Evolutionary conservation across 441 rosid species (phyloP), one percentile per base, ranked within the genome.

Genomic region (Pelargonium cotyledonis): DNA sequence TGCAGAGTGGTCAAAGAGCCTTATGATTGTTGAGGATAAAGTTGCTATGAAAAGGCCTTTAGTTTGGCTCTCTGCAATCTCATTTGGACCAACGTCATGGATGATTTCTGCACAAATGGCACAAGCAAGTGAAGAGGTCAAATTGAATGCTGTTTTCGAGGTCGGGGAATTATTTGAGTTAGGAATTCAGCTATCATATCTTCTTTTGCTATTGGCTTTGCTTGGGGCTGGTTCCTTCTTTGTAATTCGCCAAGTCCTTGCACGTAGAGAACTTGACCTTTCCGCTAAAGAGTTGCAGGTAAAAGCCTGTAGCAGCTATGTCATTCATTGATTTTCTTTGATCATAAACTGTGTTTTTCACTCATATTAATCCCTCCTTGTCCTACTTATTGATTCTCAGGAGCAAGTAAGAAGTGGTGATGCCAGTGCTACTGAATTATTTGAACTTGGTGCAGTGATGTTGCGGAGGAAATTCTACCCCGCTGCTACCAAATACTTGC

Each of bases 331-430:
- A 43, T 1, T 43, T 43, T 43, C 5, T 21, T 43, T 43, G 46
- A 7, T 43, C 10, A 1, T 43, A 43, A 43, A 43, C 7, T 10
- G 10, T 43, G 46, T 43, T 43, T 43, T 10, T 6, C 10, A 10
- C 46, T 2, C 46, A 1, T 43, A 6, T 43, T 43, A 2, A 21
- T 21, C 23, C 23, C 23, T 21, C 23, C 23, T 21, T 21, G 23
- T 21, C 23, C 15, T 74, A 68, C 63, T 63, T 65, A 49, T 70
- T n/a, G 47, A 23, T 72, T 63, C 65, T 29, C 83, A 94, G 99
- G 97, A 94, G 68, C 97, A 94, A 87, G 97, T 91, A 72, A 87
- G 99, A 82, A 94, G 99, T 21, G 99, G 99, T 5, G 99, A 91
- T 80, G 99, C 99, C 64, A 82, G 85, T 80, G 97, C 97, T 68